Evolutionary conservation across 768 basidiomycete species (phyloP).

Genomic region (Termitomyces titanicus): DNA sequence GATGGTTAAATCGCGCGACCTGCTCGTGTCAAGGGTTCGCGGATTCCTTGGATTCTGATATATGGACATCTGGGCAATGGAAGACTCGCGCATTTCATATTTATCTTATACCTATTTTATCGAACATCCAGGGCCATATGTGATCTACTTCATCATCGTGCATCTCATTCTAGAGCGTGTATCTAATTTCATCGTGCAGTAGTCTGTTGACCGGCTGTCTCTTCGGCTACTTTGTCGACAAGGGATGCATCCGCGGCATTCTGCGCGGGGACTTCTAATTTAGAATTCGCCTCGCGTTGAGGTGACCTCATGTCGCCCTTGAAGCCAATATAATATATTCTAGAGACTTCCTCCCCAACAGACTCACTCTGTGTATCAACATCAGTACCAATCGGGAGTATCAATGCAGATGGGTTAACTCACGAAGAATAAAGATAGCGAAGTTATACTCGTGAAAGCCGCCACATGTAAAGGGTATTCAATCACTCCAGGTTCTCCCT

Average conservation of each 20-base stretch:
- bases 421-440: slow-evolving; percentile 78
- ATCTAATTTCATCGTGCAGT: slow-evolving; percentile 43
- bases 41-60: slow-evolving; percentile 6
- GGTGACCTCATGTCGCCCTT: slow-evolving; percentile 62
- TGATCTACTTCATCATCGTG: too few species aligned
- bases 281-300: slow-evolving; percentile 56
- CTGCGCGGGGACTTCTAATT: slow-evolving; percentile 75
- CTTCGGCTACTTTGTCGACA: slow-evolving; percentile 56
- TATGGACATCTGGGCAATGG: background rate
- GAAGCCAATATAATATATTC: slow-evolving; percentile 82
- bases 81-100: background rate
- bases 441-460: slow-evolving; percentile 71
- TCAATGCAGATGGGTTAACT: slow-evolving; percentile 27
- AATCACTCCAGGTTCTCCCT: slow-evolving; percentile 63
- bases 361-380: slow-evolving; percentile 51
- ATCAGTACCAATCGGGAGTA: background rate
- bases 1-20: slow-evolving; percentile 34
- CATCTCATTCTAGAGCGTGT: background rate
- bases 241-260: slow-evolving; percentile 73
- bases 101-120: background rate
- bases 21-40: slow-evolving; percentile 20
- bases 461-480: slow-evolving; percentile 80
- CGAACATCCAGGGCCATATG: background rate
- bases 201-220: slow-evolving; percentile 55
- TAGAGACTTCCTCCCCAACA: slow-evolving; percentile 57